phyloP scores from a whole-genome alignment of 1,284 basidiomycete genomes.

The Jaminaea rosea region DNA sequence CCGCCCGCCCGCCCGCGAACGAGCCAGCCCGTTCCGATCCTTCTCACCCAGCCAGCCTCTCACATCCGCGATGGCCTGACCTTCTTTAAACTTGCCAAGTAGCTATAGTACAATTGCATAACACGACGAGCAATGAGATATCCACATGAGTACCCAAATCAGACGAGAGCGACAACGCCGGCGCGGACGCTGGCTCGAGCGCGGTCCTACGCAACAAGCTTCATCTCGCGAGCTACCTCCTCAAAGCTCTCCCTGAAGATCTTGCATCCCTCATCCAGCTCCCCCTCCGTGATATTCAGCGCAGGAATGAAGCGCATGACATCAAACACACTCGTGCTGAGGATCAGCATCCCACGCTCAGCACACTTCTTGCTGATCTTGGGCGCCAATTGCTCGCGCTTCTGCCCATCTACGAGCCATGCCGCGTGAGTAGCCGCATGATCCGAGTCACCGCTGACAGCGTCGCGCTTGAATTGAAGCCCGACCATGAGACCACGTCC shows the following conservation, averaged over 20 bases:
- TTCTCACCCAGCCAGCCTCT: no score
- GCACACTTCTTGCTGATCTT: conserved; percentile 31
- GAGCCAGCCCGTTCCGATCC: no score
- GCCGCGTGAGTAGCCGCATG: not conserved
- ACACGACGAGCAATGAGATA: no score
- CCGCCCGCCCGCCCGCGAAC: no score
- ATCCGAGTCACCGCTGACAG: not conserved
- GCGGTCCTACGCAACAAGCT: not conserved
- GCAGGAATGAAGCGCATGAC: conserved; percentile 41
- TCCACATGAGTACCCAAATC: no score
- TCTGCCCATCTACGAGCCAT: not conserved
- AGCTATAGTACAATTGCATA: no score
- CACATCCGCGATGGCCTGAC: no score
- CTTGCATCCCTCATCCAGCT: conserved; percentile 22
- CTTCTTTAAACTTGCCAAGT: no score
- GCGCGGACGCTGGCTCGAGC: no score
- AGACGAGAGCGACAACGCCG: not conserved
- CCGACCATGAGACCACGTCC: conserved; percentile 42
- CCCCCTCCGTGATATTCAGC: conserved; percentile 33
- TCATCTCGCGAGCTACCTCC: conserved; percentile 8
- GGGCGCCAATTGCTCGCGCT: conserved; percentile 14
- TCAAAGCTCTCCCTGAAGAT: conserved; percentile 33
- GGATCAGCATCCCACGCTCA: conserved; percentile 35
- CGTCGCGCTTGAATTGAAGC: conserved; percentile 23
- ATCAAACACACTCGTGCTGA: conserved; percentile 37